Evolutionary conservation across 1,284 basidiomycete genomes (phyloP), one percentile per base, ranked within the genome.

Genomic region (Cryptococcus wingfieldii): DNA sequence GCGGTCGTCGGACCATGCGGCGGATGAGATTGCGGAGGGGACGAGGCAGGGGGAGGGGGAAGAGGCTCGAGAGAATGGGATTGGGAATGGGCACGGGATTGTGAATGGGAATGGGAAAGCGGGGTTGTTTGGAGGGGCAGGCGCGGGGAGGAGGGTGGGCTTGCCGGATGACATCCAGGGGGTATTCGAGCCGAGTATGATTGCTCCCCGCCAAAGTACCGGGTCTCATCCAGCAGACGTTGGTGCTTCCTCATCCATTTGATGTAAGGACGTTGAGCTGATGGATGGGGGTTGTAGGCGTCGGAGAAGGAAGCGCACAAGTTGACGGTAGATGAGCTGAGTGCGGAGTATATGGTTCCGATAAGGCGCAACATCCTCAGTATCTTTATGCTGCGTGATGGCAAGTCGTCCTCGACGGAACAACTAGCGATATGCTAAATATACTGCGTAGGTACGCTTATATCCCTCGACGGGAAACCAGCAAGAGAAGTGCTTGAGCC

Each of bases 311-410:
- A 60, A 45, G 68, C 71, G 3, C 75, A 75, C 62, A 63, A 72
- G 4, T 52, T 72, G 25, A 72, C 70, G 1, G 67, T 77, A 8
- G 75, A 76, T 59, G 67, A 74, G 48, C 61, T 77, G n/a, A 66
- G 67, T 10, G 73, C 73, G 19, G 69, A 72, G 50, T 76, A 75
- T 55, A 77, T 77, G 75, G 69, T 77, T 1, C 75, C 76, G 0
- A 67, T 77, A 19, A 63, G 74, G 16, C 62, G 71, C 18, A 69
- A 64, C 34, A 71, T 77, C 27, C 58, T 75, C 38, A 71, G 68
- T 50, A 59, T 69, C 7, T 77, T 77, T 60, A 72, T 77, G 71
- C 65, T 71, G 34, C 61, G 74, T 1, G 75, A 77, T 56, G 74
- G 72, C 72, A 51, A 58, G 74, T 63, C 9, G 9, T 27, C 14